Percentiles rank a stretch among this genome's conserved stretches.
Evolutionary conservation across 805 yeast genomes (phyloP).

Genomic region (Kodamaea kakaduensis): DNA sequence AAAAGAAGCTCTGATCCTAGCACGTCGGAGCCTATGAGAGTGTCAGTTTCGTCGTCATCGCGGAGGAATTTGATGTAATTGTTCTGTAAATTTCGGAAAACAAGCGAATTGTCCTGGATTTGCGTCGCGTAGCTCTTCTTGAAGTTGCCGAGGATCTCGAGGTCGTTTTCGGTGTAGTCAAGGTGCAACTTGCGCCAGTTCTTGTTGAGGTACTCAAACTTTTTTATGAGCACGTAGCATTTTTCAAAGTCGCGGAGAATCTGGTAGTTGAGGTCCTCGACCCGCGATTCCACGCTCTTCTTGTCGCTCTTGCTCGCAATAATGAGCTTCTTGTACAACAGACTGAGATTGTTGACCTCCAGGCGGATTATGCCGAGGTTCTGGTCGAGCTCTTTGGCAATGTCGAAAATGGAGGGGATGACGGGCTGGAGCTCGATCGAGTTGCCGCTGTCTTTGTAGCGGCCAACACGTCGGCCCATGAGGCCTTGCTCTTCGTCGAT

Average conservation of each 20-base stretch:
- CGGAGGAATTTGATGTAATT: conserved; percentile 79
- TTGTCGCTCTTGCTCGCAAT: conserved; percentile 88
- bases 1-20: conserved; percentile 8
- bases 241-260: conserved; percentile 75
- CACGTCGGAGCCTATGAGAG: conserved; percentile 9
- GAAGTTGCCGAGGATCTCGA: conserved; percentile 70
- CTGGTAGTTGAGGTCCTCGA: conserved; percentile 70
- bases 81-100: conserved; percentile 83
- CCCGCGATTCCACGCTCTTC: conserved; percentile 65
- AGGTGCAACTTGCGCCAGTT: conserved; percentile 41
- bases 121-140: conserved; percentile 80
- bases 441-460: conserved; percentile 15
- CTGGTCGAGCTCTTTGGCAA: conserved; percentile 67
- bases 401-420: conserved; percentile 77
- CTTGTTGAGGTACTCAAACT: conserved; percentile 44
- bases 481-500: conserved; percentile 60
- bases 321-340: conserved; percentile 73
- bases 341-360: conserved; percentile 57
- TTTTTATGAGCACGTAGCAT: conserved; percentile 73
- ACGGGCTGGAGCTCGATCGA: conserved; percentile 59
- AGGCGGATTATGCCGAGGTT: conserved; percentile 49
- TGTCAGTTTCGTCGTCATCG: conserved; percentile 58
- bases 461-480: conserved; percentile 29
- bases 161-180: conserved; percentile 43
- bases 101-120: conserved; percentile 73